Evolutionary conservation across 305 asterid species (phyloP), one percentile per base, ranked within the genome.

Genomic region (Solanum hybrid): DNA sequence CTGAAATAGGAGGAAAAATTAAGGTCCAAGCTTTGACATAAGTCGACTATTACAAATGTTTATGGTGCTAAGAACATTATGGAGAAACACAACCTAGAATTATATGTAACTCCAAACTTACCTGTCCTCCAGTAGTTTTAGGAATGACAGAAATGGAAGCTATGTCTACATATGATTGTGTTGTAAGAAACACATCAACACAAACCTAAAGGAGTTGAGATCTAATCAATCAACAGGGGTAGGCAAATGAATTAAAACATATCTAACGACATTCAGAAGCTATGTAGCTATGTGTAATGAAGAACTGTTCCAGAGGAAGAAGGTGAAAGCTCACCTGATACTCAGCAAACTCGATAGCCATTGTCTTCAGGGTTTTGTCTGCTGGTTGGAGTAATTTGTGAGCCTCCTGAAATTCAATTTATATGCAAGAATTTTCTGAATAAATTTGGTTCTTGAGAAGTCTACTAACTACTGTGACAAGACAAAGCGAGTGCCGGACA

Each of bases 111-210:
- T 86, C 31, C 34, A 32, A 78, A 86, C 76, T 85, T 94, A 94
- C 99, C 98, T 94, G 95, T 90, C 99, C 98, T 88, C 99, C 99
- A 81, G 99, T 95, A 89, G 98, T 95, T 91, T 94, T 95, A 81
- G 98, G 98, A 90, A 96, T 80, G 90, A 94, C 97, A 10, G 98
- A 95, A 90, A 96, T 93, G 84, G 98, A 96, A 90, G 99, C 97
- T 77, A 95, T 93, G 92, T 96, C 99, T 24, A 95, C 95, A 87
- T 96, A 96, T 60, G 95, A 85, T 94, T 96, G 98, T 80, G 98
- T 91, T 71, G 99, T 95, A 91, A 96, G 92, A 91, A 96, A 96
- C 94, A 96, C 93, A 94, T 96, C 98, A 91, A 96, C 97, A 92
- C 95, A 96, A 92, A 96, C 97, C 99, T 96, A 95, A 87, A 90